A percentile compares a stretch with the other conserved stretches of the same genome.
Conservation (phyloP, 2,329 filamentous ascomycete species). For the Penicillium sp. region DNA sequence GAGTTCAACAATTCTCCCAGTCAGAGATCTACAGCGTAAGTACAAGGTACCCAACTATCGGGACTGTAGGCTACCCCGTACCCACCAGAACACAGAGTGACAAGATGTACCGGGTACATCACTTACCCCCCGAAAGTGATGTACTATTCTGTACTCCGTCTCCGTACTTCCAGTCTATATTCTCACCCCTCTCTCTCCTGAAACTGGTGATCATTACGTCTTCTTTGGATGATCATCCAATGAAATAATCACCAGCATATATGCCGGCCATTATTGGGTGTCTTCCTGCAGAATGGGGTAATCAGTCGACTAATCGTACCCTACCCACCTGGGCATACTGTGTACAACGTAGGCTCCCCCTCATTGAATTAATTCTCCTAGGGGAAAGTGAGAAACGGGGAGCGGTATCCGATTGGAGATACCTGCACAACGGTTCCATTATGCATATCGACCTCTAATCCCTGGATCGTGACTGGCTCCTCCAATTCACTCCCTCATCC, state of each 20-base stretch:
- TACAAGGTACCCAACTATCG: conserved; percentile 11
- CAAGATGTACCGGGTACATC: conserved; percentile 20
- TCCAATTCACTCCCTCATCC: background rate
- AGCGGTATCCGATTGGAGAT: background rate
- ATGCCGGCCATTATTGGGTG: conserved; percentile 4
- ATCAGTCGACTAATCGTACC: background rate
- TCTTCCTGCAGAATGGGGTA: conserved; percentile 1
- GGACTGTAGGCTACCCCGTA: conserved; percentile 20
- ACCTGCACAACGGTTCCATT: background rate
- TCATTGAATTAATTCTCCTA: conserved; percentile 1
- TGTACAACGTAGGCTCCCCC: background rate
- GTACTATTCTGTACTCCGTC: background rate
- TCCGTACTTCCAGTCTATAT: background rate
- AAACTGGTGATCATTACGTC: conserved; percentile 15
- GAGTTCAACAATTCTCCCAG: conserved; percentile 9
- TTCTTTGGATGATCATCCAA: conserved; percentile 5
- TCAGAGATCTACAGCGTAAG: conserved; percentile 15
- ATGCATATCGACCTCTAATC: conserved; percentile 6
- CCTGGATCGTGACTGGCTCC: conserved; percentile 4
- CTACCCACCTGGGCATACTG: background rate
- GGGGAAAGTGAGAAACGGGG: background rate
- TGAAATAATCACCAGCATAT: background rate
- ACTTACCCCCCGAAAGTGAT: conserved; percentile 2
- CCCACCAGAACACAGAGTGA: conserved; percentile 19
- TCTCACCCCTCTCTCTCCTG: background rate